Conservation (phyloP, 2,329 filamentous ascomycete species). For the Calonectria leucothoes region DNA sequence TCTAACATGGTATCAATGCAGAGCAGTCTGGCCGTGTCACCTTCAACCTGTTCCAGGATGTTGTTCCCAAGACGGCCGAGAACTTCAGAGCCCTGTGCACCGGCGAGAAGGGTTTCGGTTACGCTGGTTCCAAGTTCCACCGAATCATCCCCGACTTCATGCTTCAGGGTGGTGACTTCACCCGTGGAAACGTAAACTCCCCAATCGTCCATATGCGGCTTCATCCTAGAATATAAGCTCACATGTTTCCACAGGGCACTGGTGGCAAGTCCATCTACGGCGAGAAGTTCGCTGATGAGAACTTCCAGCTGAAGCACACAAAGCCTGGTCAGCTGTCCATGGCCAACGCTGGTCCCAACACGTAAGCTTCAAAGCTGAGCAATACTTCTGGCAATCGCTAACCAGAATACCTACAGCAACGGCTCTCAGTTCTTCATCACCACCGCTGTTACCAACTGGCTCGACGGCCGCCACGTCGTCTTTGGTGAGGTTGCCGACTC, state of each 20-base stretch:
- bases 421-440: constrained; percentile 99
- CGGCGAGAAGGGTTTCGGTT: constrained; percentile 83
- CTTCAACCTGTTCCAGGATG: constrained; percentile 88
- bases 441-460: constrained; percentile 89
- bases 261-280: constrained; percentile 96
- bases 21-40: constrained; percentile 83
- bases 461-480: constrained; percentile 86
- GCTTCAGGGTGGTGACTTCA: constrained; percentile 97
- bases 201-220: neutral
- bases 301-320: constrained; percentile 82
- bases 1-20: constrained; percentile 51
- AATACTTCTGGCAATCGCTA: neutral
- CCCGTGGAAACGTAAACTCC: constrained; percentile 82
- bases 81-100: constrained; percentile 92
- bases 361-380: constrained; percentile 61
- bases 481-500: constrained; percentile 78
- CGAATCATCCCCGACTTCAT: constrained; percentile 94
- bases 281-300: constrained; percentile 94
- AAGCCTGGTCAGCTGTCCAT: constrained; percentile 87
- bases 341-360: constrained; percentile 97
- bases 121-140: constrained; percentile 88
- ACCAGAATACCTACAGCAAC: constrained; percentile 74
- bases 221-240: constrained; percentile 19
- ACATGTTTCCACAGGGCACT: constrained; percentile 72
- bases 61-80: constrained; percentile 86